These are phyloP conservation scores for Paecilomyces sp. DNA, from an alignment of 2,329 filamentous ascomycete genomes.

Conservation along the genomic window DNA sequence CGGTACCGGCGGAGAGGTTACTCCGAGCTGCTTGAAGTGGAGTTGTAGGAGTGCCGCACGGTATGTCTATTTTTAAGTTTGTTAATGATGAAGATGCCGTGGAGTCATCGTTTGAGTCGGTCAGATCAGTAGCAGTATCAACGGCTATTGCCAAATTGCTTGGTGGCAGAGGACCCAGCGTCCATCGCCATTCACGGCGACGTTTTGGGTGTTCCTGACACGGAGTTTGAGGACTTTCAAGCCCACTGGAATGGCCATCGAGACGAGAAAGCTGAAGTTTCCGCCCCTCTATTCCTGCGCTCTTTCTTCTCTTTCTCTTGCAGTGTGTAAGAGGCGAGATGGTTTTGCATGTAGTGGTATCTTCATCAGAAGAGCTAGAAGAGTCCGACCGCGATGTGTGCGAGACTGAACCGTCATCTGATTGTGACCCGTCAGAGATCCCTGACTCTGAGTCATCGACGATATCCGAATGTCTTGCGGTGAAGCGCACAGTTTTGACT, in stretches of 20 bases:
- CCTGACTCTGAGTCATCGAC: slow-evolving; percentile 19
- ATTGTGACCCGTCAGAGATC: slow-evolving; percentile 7
- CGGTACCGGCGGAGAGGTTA: background rate
- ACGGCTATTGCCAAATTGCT: background rate
- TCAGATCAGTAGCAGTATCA: background rate
- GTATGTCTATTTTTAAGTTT: background rate
- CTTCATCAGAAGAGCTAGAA: slow-evolving; percentile 21
- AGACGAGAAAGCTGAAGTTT: slow-evolving; percentile 33
- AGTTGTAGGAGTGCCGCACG: background rate
- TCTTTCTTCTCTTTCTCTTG: slow-evolving; percentile 32
- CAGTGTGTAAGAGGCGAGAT: slow-evolving; percentile 7
- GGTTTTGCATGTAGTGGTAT: slow-evolving; percentile 11
- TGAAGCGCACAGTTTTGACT: slow-evolving; percentile 50
- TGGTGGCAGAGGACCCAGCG: slow-evolving; percentile 39
- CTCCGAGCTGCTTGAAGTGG: background rate
- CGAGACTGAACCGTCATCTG: slow-evolving; percentile 18
- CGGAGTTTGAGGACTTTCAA: slow-evolving; percentile 45
- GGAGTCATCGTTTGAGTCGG: background rate
- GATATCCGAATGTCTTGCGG: slow-evolving; percentile 50
- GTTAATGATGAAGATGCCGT: background rate
- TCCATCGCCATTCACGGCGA: slow-evolving; percentile 52
- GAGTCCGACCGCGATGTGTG: slow-evolving; percentile 17
- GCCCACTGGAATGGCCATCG: slow-evolving; percentile 33
- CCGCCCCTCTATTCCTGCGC: slow-evolving; percentile 21
- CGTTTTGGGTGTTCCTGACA: slow-evolving; percentile 47